Evolutionary conservation across 78 protist species (phyloP), one percentile per base, ranked within the genome.

Genomic region (Ministeria vibrans): DNA sequence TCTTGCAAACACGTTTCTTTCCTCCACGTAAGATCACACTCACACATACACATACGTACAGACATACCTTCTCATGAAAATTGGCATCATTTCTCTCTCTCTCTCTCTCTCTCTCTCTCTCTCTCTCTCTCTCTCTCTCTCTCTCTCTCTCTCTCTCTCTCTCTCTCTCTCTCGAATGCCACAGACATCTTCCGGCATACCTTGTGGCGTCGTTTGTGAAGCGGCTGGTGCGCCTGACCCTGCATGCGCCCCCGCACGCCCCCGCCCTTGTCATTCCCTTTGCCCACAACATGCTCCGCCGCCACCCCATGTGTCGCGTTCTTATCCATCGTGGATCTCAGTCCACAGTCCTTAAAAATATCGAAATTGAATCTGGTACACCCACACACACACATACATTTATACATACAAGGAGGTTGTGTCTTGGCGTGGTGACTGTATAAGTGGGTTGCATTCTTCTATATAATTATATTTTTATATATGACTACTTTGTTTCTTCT

Each of bases 171-270:
- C 34, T 23, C 9, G 41, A 25, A 9, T 2, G n/a, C n/a, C 41
- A 27, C 49, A 72, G 73, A 43, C 36, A 42, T 25, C 27, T 88
- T 30, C 78, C 95, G 55, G 70, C 88, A 22, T 83, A 82, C 75
- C 41, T 92, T 22, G 90, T 87, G 9, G 93, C 91, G 5, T 90
- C 95, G 34, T 92, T 92, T 70, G 72, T 76, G 36, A 92, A 92
- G 83, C 82, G 92, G 72, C 46, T 75, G 34, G 68, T 76, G 39
- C 83, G 86, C 28, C 71, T 89, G 27, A 69, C 87, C 73, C 80
- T 92, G 32, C 6, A 79, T 13, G 82, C 88, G 0, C 92, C 95
- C 28, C 86, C 90, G 9, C 80, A 80, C 18, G 92, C 85, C 22
- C 53, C 77, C 30, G 51, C 77, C 28, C 70, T 81, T 41, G 23